phyloP scores from a whole-genome alignment of 805 yeast species.

The Saccharomyces jurei region DNA sequence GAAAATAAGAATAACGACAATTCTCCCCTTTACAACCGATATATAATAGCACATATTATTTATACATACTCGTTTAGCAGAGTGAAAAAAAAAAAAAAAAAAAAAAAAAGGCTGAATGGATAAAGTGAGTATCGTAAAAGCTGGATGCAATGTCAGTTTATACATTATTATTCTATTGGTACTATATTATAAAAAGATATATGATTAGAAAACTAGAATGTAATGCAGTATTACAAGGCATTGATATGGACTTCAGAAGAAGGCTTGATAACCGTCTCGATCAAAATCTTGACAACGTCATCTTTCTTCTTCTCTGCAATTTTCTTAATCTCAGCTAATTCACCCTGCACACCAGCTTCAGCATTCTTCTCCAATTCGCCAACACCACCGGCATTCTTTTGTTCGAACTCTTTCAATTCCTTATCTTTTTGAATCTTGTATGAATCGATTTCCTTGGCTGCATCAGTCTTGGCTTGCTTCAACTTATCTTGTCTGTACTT shows the following conservation, averaged over 20 bases:
- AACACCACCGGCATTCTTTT: conserved; percentile 57
- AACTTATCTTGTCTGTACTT: conserved; percentile 66
- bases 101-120: neutral
- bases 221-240: conserved; percentile 33
- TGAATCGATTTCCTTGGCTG: conserved; percentile 76
- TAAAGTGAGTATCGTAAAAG: neutral
- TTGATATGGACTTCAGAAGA: conserved; percentile 78
- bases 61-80: neutral
- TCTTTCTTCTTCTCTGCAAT: conserved; percentile 54
- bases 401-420: conserved; percentile 68
- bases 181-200: neutral
- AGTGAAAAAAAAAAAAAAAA: neutral
- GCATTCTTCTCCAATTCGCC: conserved; percentile 57
- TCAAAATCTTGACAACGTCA: conserved; percentile 64
- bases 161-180: neutral
- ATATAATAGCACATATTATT: neutral
- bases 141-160: neutral
- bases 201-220: neutral
- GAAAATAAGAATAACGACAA: neutral
- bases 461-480: conserved; percentile 92
- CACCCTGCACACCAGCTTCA: conserved; percentile 60
- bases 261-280: conserved; percentile 73
- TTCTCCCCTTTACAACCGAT: conserved; percentile 1
- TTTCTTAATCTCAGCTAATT: conserved; percentile 59
- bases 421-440: conserved; percentile 78